A percentile compares a stretch with the other conserved stretches of the same genome.
Conservation (phyloP, 2,329 filamentous ascomycete species). For the Fusarium sp. region DNA sequence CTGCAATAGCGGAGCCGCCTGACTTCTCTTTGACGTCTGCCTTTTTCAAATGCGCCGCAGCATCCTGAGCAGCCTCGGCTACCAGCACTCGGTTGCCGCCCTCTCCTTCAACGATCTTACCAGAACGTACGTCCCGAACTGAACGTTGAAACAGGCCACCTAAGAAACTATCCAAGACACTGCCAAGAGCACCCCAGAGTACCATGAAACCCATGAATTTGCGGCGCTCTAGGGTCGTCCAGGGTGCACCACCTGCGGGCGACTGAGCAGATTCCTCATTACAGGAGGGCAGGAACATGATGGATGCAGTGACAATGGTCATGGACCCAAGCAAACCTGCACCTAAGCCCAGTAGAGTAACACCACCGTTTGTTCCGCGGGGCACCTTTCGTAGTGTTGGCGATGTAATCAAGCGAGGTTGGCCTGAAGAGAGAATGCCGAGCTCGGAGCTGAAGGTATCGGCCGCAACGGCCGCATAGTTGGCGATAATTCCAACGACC, state of each 20-base stretch:
- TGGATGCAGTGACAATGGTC: conserved; percentile 73
- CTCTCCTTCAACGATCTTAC: conserved; percentile 89
- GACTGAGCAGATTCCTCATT: conserved; percentile 52
- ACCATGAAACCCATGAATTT: conserved; percentile 70
- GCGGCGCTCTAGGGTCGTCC: conserved; percentile 61
- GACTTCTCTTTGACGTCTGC: conserved; percentile 56
- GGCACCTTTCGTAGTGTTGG: conserved; percentile 81
- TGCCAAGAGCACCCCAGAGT: conserved; percentile 81
- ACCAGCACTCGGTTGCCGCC: conserved; percentile 74
- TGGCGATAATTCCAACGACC: conserved; percentile 75
- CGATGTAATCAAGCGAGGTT: conserved; percentile 88
- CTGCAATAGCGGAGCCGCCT: conserved; percentile 49
- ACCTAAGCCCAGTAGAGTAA: conserved; percentile 78
- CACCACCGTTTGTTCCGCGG: conserved; percentile 92
- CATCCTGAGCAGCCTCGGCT: conserved; percentile 48
- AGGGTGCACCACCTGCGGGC: conserved; percentile 60
- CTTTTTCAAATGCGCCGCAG: conserved; percentile 48
- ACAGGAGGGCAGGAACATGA: conserved; percentile 78
- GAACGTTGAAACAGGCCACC: conserved; percentile 88
- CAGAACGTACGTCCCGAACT: conserved; percentile 83
- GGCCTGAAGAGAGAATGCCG: conserved; percentile 82
- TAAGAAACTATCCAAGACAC: conserved; percentile 86
- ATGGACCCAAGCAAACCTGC: conserved; percentile 81
- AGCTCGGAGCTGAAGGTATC: conserved; percentile 97
- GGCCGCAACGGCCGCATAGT: conserved; percentile 91